Percentiles rank a stretch among this genome's conserved stretches.
phyloP scores from a whole-genome alignment of 2,329 filamentous ascomycete species.

The Fonsecaea nubica region DNA sequence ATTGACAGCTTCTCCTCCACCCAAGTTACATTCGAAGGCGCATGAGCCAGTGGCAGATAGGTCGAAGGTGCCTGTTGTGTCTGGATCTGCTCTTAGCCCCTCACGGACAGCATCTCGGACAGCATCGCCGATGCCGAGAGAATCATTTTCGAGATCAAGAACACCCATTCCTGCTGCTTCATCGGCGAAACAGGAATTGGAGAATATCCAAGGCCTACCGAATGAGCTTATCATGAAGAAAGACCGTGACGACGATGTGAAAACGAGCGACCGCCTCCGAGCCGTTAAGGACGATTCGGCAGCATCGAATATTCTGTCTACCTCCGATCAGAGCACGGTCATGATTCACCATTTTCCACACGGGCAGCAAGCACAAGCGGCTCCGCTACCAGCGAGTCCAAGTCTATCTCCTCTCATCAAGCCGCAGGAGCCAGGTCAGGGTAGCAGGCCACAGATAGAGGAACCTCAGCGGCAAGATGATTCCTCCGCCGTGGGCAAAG shows the following conservation, averaged over 20 bases:
- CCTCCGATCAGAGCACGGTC: constrained; percentile 20
- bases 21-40: constrained; percentile 3
- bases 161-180: constrained; percentile 1
- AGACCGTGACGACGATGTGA: constrained; percentile 11
- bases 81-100: constrained; percentile 3
- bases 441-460: not conserved
- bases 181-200: not conserved
- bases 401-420: not conserved
- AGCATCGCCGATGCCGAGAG: constrained; percentile 15
- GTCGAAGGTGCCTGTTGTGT: constrained; percentile 7
- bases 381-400: constrained; percentile 6
- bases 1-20: constrained; percentile 48
- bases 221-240: not conserved
- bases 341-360: constrained; percentile 17
- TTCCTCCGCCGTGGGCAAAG: not conserved
- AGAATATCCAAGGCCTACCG: too few species aligned
- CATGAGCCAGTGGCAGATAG: constrained; percentile 8
- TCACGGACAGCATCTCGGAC: constrained; percentile 8
- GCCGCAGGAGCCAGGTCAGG: not conserved
- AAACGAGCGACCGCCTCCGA: constrained; percentile 20
- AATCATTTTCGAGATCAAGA: constrained; percentile 17
- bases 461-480: not conserved
- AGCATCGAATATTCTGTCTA: constrained; percentile 19
- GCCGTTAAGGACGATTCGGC: constrained; percentile 23
- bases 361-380: not conserved